Percentiles rank a stretch among this genome's conserved stretches.
phyloP scores from a whole-genome alignment of 768 basidiomycete species.

The Lactarius tabidus region DNA sequence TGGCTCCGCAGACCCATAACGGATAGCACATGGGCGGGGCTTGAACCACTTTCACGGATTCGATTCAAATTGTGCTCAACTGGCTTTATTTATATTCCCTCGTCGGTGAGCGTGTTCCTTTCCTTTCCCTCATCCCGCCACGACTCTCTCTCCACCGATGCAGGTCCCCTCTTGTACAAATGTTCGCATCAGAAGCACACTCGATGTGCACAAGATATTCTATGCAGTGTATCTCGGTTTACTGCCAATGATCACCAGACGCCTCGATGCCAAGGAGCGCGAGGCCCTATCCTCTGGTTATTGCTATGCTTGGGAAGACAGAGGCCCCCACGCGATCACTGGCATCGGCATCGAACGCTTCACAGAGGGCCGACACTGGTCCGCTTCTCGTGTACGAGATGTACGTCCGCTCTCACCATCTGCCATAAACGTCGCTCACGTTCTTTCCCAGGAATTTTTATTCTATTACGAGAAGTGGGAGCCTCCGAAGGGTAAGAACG shows the following conservation, averaged over 20 bases:
- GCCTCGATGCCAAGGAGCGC: conserved; percentile 80
- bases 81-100: conserved; percentile 25
- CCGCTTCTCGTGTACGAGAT: conserved; percentile 68
- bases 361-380: conserved; percentile 80
- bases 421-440: conserved; percentile 15
- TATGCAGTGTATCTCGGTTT: conserved; percentile 64
- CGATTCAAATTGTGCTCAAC: conserved; percentile 23
- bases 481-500: conserved; percentile 37
- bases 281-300: conserved; percentile 62
- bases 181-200: conserved; percentile 72
- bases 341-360: conserved; percentile 87
- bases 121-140: conserved; percentile 26
- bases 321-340: conserved; percentile 71
- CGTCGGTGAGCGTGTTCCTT: conserved; percentile 15
- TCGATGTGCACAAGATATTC: conserved; percentile 80
- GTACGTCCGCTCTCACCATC: conserved; percentile 24
- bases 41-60: conserved; percentile 22
- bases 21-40: conserved; percentile 18
- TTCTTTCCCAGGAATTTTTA: conserved; percentile 44
- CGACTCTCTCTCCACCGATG: conserved; percentile 40
- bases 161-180: conserved; percentile 73
- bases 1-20: conserved; percentile 1
- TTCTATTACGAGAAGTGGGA: conserved; percentile 52
- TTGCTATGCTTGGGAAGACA: conserved; percentile 87
- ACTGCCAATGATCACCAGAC: conserved; percentile 73